phyloP scores from a whole-genome alignment of 805 yeast species.

The Zygoascus flipseniorum region DNA sequence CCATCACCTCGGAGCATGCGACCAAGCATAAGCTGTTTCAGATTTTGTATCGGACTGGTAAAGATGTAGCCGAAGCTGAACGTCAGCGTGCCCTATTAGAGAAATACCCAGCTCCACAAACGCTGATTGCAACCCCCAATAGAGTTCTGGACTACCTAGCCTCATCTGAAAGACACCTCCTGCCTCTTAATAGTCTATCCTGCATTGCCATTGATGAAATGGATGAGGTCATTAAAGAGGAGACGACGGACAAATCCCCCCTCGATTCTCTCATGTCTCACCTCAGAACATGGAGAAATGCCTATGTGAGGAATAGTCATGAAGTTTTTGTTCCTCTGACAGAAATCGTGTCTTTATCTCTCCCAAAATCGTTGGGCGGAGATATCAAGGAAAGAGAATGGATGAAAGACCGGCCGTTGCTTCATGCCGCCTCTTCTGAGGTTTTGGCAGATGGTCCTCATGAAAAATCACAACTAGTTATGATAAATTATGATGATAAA shows the following conservation, averaged over 20 bases:
- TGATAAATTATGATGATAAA: neutral
- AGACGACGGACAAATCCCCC: neutral
- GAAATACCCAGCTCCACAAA: conserved; percentile 29
- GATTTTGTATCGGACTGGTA: conserved; percentile 22
- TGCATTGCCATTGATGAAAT: conserved; percentile 24
- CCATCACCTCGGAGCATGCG: neutral
- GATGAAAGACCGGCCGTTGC: neutral
- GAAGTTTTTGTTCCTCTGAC: neutral
- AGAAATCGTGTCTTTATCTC: neutral
- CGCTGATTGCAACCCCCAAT: conserved; percentile 50
- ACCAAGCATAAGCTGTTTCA: conserved; percentile 15
- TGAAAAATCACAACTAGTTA: neutral
- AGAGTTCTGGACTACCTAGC: conserved; percentile 40
- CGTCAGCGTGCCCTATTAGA: conserved; percentile 19
- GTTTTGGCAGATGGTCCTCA: neutral
- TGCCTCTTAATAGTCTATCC: conserved; percentile 12
- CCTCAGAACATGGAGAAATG: conserved; percentile 1
- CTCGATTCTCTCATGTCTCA: neutral
- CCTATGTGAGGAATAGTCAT: neutral
- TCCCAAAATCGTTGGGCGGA: neutral
- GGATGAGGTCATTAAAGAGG: conserved; percentile 13
- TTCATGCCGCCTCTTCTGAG: neutral
- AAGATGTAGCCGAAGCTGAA: conserved; percentile 12
- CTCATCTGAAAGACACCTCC: conserved; percentile 20
- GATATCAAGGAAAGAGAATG: conserved; percentile 5